Evolutionary conservation across 345 rosid genomes (phyloP), one percentile per base, ranked within the genome.

Genomic region (Physaria fendleri): DNA sequence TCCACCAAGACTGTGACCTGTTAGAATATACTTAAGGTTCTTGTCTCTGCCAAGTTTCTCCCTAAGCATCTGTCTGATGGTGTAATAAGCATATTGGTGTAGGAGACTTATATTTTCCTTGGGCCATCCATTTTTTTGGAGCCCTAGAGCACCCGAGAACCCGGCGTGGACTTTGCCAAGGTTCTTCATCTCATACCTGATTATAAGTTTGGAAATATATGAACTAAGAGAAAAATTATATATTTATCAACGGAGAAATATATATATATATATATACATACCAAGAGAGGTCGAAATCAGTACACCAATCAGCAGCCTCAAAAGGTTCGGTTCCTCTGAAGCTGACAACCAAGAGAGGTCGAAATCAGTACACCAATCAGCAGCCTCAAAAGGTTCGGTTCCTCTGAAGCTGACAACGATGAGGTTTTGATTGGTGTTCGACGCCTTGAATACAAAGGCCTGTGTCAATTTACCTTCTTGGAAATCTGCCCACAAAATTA

Each of bases 1-100:
- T 4, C 84, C 96, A 0, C 93, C 96, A 4, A 83, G 52, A 52
- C 90, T 88, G 59, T 88, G 90, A 4, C 88, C 93, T 0, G 88
- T 81, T 50, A 85, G 51, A 10, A 88, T 63, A 49, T 78, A 81
- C 62, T 81, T 83, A 15, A 80, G 63, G 38, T 39, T 48, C 5
- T 63, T 50, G 27, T 80, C 54, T 24, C 37, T 34, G 13, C 17
- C 27, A 52, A 80, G 8, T 27, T 62, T 33, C 20, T 62, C 43
- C 18, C 53, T 74, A 54, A 88, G 66, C n/a, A 66, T 56, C 5
- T 74, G 65, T 50, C 88, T 73, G 4, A 83, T 50, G 12, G 71
- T 22, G 43, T 85, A 85, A 39, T 81, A 88, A 56, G 93, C 96
- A 25, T 20, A 77, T 63, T 18, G 58, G 72, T 7, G 59, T 44